phyloP scores from a whole-genome alignment of 345 rosid genomes.

The Arabis hirsuta region DNA sequence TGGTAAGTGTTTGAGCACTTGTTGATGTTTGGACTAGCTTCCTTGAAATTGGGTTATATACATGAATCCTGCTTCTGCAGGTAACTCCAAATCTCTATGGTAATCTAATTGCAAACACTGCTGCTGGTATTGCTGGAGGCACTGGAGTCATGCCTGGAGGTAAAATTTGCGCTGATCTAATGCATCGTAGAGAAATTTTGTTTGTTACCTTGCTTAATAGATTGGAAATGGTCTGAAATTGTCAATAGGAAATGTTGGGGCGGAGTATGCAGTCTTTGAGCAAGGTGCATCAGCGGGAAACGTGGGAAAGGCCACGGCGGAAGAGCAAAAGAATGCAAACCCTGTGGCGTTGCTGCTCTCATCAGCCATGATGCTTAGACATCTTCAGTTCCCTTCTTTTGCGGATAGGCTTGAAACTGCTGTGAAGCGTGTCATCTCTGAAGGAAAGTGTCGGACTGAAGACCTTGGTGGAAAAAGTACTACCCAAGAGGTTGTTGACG shows the following conservation, averaged over 20 bases:
- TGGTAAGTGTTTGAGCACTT: constrained; percentile 53
- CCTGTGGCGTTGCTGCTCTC: constrained; percentile 92
- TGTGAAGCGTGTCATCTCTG: constrained; percentile 64
- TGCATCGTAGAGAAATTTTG: neutral
- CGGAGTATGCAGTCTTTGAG: constrained; percentile 88
- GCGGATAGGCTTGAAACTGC: constrained; percentile 91
- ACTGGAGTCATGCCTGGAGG: constrained; percentile 99
- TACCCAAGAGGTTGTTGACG: constrained; percentile 42
- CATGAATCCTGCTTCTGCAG: constrained; percentile 42
- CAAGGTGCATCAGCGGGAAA: constrained; percentile 98
- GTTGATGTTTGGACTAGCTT: constrained; percentile 6
- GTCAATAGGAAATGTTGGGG: constrained; percentile 76
- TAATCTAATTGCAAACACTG: constrained; percentile 87
- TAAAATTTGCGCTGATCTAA: constrained; percentile 40
- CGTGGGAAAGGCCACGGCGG: constrained; percentile 67
- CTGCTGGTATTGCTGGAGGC: constrained; percentile 97
- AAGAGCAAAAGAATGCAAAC: constrained; percentile 76
- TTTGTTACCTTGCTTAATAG: constrained; percentile 6
- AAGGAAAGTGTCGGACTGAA: constrained; percentile 57
- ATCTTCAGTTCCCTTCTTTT: constrained; percentile 88
- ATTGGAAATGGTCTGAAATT: neutral
- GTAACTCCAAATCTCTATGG: constrained; percentile 96
- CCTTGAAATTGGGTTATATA: neutral
- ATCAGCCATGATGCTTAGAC: constrained; percentile 98
- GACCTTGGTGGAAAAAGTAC: constrained; percentile 48